Evolutionary conservation across 2,329 filamentous ascomycete species (phyloP).

Genomic region (Ceratocystis eucalypticola): DNA sequence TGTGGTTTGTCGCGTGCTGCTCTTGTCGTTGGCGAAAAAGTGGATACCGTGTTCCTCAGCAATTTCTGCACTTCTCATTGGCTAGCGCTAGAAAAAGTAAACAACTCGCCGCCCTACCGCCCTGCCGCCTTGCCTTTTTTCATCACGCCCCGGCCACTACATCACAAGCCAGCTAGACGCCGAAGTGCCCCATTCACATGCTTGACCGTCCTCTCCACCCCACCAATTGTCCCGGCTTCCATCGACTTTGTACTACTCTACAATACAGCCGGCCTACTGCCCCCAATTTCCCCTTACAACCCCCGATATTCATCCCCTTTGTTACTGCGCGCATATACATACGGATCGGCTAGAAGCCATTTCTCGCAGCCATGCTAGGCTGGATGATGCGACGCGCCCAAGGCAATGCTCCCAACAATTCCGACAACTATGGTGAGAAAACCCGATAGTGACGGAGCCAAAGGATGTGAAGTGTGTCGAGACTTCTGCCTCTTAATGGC

Average conservation of each 20-base stretch:
- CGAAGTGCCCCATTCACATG: background rate
- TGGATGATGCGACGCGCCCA: slow-evolving; percentile 43
- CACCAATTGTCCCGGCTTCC: too few species aligned
- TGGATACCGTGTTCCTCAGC: background rate
- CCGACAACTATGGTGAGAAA: slow-evolving; percentile 12
- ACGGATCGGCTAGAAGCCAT: background rate
- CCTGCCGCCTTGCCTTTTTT: background rate
- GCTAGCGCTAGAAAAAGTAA: background rate
- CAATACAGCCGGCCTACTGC: too few species aligned
- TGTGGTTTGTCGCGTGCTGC: background rate
- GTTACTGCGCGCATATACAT: too few species aligned
- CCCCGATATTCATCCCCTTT: too few species aligned
- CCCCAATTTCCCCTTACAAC: too few species aligned
- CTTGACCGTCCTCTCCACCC: too few species aligned
- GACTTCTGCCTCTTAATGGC: background rate
- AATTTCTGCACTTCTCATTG: background rate
- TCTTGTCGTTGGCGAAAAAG: background rate
- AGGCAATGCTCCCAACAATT: slow-evolving; percentile 28
- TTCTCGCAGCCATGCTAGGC: slow-evolving; percentile 36
- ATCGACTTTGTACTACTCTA: too few species aligned
- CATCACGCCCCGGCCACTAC: background rate
- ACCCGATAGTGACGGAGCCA: background rate
- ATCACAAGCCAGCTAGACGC: background rate
- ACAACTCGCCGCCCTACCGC: background rate
- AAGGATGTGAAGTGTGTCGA: background rate